phyloP scores from a whole-genome alignment of 108 stramenopile species.

The Nitzschia palea region DNA sequence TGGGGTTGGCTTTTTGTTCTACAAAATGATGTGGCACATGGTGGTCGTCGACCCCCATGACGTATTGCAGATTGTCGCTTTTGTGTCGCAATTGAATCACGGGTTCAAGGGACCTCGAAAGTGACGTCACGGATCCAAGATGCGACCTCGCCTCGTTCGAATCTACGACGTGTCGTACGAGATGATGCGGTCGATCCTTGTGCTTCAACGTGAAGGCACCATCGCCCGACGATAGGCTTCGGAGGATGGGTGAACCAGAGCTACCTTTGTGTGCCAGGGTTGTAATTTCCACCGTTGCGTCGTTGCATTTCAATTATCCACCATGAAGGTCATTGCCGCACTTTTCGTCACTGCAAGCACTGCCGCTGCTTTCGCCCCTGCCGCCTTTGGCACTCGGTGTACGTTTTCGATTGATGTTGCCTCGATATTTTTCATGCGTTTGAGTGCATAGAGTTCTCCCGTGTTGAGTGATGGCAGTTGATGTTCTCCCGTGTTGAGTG shows the following conservation, averaged over 20 bases:
- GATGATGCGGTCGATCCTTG: conserved; percentile 7
- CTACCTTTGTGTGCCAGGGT: no score
- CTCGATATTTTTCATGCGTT: background rate
- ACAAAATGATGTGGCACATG: no score
- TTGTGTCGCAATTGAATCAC: background rate
- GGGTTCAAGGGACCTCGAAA: background rate
- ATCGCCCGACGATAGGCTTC: conserved; percentile 1
- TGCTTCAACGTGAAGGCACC: conserved; percentile 10
- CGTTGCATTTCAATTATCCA: background rate
- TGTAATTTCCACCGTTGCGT: background rate
- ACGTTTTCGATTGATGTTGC: conserved; percentile 55
- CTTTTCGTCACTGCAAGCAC: conserved; percentile 65
- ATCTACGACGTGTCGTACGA: background rate
- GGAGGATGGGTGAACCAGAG: background rate
- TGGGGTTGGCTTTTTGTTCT: no score
- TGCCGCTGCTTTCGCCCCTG: conserved; percentile 80
- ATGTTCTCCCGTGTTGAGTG: background rate
- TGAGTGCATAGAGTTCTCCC: no score
- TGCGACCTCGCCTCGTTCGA: background rate
- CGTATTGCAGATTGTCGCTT: no score
- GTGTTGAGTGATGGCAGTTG: background rate
- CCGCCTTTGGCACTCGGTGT: conserved; percentile 70
- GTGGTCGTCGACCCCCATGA: no score
- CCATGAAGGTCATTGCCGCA: conserved; percentile 73
- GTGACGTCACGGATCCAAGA: background rate